A percentile compares a stretch with the other conserved stretches of the same genome.
Evolutionary conservation across 2,329 filamentous ascomycete genomes (phyloP).

Genomic region (Clonostachys sp.): DNA sequence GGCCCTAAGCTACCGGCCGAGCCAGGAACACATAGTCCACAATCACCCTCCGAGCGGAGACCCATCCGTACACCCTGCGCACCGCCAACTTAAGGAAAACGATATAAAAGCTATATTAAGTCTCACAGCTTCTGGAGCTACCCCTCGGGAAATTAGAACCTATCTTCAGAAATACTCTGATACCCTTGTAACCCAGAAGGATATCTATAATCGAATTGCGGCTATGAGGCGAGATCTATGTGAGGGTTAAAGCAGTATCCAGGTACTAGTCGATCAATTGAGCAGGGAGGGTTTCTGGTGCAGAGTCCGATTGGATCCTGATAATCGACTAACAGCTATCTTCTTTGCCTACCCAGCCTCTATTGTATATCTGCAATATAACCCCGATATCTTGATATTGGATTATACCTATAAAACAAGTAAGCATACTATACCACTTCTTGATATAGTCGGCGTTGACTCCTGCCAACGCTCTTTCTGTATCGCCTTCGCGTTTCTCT

Average conservation of each 20-base stretch:
- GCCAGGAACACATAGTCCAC: not conserved
- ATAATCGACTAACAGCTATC: constrained; percentile 9
- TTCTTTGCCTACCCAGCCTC: constrained; percentile 14
- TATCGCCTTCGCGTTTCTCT: constrained; percentile 13
- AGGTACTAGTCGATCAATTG: constrained; percentile 11
- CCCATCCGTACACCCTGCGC: constrained; percentile 1
- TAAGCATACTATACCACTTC: constrained; percentile 10
- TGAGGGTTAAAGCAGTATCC: constrained; percentile 10
- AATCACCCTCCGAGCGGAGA: constrained; percentile 3
- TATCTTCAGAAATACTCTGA: constrained; percentile 3
- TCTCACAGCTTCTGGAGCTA: not conserved
- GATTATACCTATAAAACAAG: constrained; percentile 15
- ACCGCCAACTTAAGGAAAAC: not conserved
- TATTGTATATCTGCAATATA: constrained; percentile 9
- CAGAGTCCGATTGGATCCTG: constrained; percentile 6
- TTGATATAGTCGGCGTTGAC: constrained; percentile 12
- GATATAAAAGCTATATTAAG: not conserved
- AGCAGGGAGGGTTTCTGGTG: constrained; percentile 10
- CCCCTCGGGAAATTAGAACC: constrained; percentile 3
- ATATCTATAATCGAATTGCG: constrained; percentile 12
- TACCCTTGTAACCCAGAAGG: constrained; percentile 7
- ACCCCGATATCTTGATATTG: constrained; percentile 11
- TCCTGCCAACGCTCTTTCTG: constrained; percentile 10
- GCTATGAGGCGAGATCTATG: constrained; percentile 3
- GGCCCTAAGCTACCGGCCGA: not conserved